Conservation (phyloP, 108 stramenopile genomes). For the Conticribra weissflogii region DNA sequence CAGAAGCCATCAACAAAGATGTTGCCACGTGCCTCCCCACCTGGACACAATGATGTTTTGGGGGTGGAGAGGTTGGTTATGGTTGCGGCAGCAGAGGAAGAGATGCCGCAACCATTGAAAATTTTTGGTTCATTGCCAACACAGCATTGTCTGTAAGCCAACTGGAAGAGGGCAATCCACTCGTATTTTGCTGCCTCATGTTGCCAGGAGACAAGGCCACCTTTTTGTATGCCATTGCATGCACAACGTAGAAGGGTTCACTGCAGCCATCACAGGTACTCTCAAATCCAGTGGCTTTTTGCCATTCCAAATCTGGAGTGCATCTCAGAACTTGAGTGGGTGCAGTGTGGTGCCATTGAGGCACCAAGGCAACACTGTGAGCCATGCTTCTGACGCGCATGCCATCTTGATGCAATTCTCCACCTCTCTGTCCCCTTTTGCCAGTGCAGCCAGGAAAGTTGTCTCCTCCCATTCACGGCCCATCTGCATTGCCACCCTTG, state of each 20-base stretch:
- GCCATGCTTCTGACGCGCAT: neutral
- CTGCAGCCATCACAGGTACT: conserved; percentile 23
- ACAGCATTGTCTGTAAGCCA: too few species aligned
- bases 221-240: too few species aligned
- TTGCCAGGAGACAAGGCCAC: too few species aligned
- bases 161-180: too few species aligned
- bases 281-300: neutral
- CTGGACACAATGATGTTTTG: too few species aligned
- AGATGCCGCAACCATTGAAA: too few species aligned
- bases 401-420: neutral
- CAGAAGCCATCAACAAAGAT: too few species aligned
- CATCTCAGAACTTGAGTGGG: conserved; percentile 20
- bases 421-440: neutral
- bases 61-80: too few species aligned
- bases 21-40: too few species aligned
- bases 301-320: conserved; percentile 15
- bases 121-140: too few species aligned
- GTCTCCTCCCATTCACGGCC: neutral
- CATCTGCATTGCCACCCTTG: neutral
- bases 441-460: neutral
- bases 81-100: too few species aligned
- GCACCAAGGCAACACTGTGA: neutral
- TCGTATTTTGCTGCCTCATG: too few species aligned
- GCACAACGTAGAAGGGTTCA: conserved; percentile 12
- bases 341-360: conserved; percentile 23